These are phyloP conservation scores for Geranium rotundifolium DNA, from an alignment of 345 rosid species.

Conservation along the genomic window DNA sequence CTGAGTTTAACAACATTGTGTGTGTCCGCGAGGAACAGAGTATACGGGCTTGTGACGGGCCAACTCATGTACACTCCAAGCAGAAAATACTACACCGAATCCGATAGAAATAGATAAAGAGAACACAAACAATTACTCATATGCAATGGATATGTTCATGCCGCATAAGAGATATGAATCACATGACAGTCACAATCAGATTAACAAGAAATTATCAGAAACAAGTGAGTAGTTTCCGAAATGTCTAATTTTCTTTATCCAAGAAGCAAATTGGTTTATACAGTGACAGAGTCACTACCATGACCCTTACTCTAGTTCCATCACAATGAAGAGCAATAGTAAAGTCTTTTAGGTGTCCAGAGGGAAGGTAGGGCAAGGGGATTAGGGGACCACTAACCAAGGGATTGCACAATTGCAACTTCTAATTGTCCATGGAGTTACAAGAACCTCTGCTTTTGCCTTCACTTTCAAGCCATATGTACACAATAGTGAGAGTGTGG, in stretches of 20 bases:
- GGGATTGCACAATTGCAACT: background rate
- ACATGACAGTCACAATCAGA: too few species aligned
- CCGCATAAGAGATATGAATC: too few species aligned
- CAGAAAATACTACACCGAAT: conserved; percentile 3
- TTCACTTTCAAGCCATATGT: conserved; percentile 13
- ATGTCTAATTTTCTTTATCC: background rate
- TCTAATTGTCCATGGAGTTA: conserved; percentile 12
- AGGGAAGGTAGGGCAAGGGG: too few species aligned
- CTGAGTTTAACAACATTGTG: conserved; percentile 7
- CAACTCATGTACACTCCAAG: conserved; percentile 2
- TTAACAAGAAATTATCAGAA: background rate
- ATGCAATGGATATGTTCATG: background rate
- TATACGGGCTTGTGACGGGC: conserved; percentile 20
- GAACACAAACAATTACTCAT: conserved; percentile 10
- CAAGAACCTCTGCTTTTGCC: conserved; percentile 15
- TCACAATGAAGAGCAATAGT: background rate
- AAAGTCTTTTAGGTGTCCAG: background rate
- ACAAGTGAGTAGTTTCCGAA: background rate
- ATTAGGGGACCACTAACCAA: conserved; percentile 8
- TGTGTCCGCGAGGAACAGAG: conserved; percentile 7
- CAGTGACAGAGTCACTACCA: background rate
- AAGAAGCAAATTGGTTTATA: background rate
- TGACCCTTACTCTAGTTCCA: background rate
- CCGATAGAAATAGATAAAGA: conserved; percentile 16
- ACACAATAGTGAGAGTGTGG: conserved; percentile 24